Evolutionary conservation across 139 green algal species (phyloP).

Genomic region (Tetraselmis striata): DNA sequence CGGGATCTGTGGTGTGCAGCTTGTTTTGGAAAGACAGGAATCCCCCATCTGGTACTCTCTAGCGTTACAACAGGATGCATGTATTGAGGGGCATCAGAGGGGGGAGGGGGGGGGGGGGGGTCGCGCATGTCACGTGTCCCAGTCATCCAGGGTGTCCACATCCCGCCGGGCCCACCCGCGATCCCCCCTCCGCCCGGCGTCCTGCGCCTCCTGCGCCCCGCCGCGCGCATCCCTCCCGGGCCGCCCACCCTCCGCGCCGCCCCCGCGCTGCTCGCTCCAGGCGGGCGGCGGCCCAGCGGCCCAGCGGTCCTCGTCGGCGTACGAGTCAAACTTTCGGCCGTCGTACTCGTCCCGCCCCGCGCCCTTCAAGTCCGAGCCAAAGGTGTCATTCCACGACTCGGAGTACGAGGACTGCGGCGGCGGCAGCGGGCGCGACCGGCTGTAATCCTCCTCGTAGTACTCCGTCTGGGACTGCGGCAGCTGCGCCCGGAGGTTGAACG

Average conservation of each 20-base stretch:
- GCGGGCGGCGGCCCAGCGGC: not conserved
- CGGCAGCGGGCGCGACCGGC: not conserved
- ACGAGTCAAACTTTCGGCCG: not conserved
- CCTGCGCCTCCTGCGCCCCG: not conserved
- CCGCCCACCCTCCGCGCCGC: not conserved
- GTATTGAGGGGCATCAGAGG: no score
- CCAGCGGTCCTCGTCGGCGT: not conserved
- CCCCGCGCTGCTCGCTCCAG: not conserved
- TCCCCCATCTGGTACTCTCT: no score
- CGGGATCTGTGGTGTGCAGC: no score
- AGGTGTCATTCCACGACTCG: not conserved
- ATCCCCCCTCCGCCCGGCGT: not conserved
- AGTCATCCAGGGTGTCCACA: not conserved
- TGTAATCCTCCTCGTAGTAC: not conserved
- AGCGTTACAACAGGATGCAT: no score
- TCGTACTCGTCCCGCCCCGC: not conserved
- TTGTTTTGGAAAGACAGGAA: no score
- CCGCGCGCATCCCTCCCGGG: not conserved
- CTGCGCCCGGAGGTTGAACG: constrained; percentile 40
- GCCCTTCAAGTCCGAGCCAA: not conserved
- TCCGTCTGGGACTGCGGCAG: constrained; percentile 1
- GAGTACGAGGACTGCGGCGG: not conserved
- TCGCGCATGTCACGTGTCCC: not conserved
- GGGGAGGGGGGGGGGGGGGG: no score
- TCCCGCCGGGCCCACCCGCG: no score